These are phyloP conservation scores for Phytopythium litorale DNA, from an alignment of 352 stramenopile species.

Conservation along the genomic window DNA sequence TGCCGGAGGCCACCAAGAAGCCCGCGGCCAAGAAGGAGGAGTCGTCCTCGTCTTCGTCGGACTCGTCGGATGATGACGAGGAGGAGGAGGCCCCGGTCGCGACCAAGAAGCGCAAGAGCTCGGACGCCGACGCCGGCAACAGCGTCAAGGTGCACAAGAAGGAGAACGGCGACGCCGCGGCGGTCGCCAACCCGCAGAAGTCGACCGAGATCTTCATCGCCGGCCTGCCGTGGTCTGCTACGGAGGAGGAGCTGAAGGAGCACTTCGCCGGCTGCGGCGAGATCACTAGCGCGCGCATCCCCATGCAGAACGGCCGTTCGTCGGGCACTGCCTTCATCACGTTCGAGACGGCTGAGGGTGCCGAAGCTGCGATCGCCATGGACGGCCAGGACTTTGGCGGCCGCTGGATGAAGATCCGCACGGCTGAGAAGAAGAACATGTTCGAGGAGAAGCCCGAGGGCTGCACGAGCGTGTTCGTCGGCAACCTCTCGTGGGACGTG, in stretches of 20 bases:
- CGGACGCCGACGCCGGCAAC: constrained; percentile 55
- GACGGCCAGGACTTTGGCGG: constrained; percentile 94
- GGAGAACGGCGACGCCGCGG: constrained; percentile 56
- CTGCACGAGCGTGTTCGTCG: constrained; percentile 96
- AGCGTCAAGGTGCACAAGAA: constrained; percentile 70
- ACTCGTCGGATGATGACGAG: constrained; percentile 33
- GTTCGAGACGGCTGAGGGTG: constrained; percentile 76
- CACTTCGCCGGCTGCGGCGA: constrained; percentile 94
- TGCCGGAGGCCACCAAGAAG: constrained; percentile 50
- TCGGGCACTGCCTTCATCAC: constrained; percentile 96
- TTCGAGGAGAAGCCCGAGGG: constrained; percentile 92
- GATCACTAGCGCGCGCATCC: constrained; percentile 80
- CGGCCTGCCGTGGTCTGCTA: constrained; percentile 94
- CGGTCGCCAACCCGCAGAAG: constrained; percentile 44
- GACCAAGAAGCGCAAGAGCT: constrained; percentile 84
- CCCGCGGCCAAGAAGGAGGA: constrained; percentile 30
- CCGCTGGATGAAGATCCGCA: constrained; percentile 95
- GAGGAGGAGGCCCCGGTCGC: constrained; percentile 69
- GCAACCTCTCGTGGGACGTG: constrained; percentile 96
- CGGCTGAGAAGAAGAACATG: constrained; percentile 82
- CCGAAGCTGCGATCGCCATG: constrained; percentile 83
- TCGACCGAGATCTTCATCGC: constrained; percentile 86
- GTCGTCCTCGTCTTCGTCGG: constrained; percentile 36
- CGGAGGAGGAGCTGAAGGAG: constrained; percentile 92
- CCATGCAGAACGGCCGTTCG: constrained; percentile 86